Evolutionary conservation across 2,329 filamentous ascomycete genomes (phyloP).

Genomic region (Onygena corvina): DNA sequence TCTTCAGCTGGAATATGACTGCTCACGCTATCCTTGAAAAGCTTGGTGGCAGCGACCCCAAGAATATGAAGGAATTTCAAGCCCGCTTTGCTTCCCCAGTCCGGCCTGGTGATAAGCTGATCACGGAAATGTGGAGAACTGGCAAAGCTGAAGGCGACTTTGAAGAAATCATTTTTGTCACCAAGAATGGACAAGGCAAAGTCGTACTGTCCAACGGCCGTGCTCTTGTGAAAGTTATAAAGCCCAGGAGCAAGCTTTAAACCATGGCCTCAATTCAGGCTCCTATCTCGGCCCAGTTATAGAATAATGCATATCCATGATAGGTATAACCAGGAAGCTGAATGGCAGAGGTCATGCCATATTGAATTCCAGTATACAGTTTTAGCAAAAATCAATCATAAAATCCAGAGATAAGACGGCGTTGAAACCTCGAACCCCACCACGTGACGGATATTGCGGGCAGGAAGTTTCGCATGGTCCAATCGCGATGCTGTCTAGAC

Average conservation of each 20-base stretch:
- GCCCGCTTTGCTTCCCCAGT: slow-evolving; percentile 79
- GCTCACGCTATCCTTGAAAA: slow-evolving; percentile 60
- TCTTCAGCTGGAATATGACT: slow-evolving; percentile 76
- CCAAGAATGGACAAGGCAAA: slow-evolving; percentile 67
- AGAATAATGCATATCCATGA: too few species aligned
- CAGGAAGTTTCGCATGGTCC: neutral
- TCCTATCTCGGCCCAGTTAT: too few species aligned
- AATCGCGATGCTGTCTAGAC: neutral
- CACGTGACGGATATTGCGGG: neutral
- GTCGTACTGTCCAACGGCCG: slow-evolving; percentile 78
- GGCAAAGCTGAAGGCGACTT: slow-evolving; percentile 51
- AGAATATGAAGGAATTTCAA: slow-evolving; percentile 78
- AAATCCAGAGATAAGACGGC: neutral
- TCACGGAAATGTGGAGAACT: slow-evolving; percentile 69
- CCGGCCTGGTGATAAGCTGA: slow-evolving; percentile 67
- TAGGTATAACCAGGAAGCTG: too few species aligned
- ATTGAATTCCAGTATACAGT: too few species aligned
- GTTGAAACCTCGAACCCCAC: too few species aligned
- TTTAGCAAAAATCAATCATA: too few species aligned
- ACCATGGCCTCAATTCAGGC: neutral
- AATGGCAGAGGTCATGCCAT: too few species aligned
- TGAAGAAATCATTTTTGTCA: slow-evolving; percentile 74
- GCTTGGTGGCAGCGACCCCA: slow-evolving; percentile 64
- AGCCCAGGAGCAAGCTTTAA: slow-evolving; percentile 52
- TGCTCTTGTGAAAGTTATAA: slow-evolving; percentile 58